Conservation (phyloP, 148 eudicot genomes). For the Silene uniflora region DNA sequence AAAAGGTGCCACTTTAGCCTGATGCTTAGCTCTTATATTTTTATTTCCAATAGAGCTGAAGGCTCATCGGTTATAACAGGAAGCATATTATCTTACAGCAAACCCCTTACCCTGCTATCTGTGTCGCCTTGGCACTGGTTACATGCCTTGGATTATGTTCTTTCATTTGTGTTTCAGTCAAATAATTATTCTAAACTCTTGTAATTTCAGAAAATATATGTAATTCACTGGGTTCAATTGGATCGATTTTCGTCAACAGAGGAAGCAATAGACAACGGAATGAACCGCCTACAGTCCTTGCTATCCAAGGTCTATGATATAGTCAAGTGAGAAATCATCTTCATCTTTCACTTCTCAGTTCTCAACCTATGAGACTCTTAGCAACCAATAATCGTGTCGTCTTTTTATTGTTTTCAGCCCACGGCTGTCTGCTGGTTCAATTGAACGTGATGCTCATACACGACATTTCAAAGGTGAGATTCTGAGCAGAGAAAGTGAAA, state of each 20-base stretch:
- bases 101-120: too few species aligned
- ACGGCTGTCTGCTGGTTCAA: constrained; percentile 65
- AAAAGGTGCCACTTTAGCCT: constrained; percentile 50
- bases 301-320: constrained; percentile 72
- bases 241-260: constrained; percentile 71
- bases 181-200: constrained; percentile 8
- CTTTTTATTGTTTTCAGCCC: constrained; percentile 52
- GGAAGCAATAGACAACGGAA: constrained; percentile 71
- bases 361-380: background rate
- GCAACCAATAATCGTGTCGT: background rate
- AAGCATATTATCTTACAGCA: too few species aligned
- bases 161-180: background rate
- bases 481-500: constrained; percentile 57
- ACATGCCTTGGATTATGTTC: background rate
- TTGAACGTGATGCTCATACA: constrained; percentile 47
- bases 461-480: constrained; percentile 51
- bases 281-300: constrained; percentile 49
- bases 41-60: background rate
- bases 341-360: background rate
- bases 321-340: constrained; percentile 53
- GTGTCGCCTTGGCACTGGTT: too few species aligned
- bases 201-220: constrained; percentile 57
- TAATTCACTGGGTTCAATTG: constrained; percentile 88
- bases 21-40: background rate
- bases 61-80: background rate